Percentiles rank a stretch among this genome's conserved stretches.
Evolutionary conservation across 176 grass and related monocot genomes (phyloP).

Genomic region (Aechmea fasciata): DNA sequence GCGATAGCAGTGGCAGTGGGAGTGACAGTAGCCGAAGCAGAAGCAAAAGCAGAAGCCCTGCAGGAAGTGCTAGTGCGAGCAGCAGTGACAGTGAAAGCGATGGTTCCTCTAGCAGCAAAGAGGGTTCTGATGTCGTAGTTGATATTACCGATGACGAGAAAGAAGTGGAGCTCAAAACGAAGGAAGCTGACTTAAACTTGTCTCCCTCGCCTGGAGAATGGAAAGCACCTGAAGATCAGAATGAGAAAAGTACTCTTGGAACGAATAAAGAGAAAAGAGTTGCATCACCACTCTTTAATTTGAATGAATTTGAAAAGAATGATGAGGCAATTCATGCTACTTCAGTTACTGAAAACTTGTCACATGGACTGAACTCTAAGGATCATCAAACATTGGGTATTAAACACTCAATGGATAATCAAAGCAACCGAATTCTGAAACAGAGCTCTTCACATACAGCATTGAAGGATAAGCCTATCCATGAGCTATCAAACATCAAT

Average conservation of each 20-base stretch:
- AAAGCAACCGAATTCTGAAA: constrained; percentile 22
- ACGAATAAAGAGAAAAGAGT: constrained; percentile 40
- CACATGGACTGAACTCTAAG: constrained; percentile 17
- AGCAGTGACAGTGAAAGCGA: constrained; percentile 91
- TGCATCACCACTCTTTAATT: constrained; percentile 46
- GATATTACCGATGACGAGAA: constrained; percentile 71
- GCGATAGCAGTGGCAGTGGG: constrained; percentile 78
- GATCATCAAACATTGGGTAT: constrained; percentile 16
- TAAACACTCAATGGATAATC: constrained; percentile 28
- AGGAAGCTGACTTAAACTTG: constrained; percentile 48
- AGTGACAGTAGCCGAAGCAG: constrained; percentile 82
- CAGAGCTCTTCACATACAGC: constrained; percentile 25
- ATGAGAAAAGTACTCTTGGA: constrained; percentile 48
- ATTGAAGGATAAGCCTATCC: constrained; percentile 37
- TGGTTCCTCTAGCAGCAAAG: constrained; percentile 77
- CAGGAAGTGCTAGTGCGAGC: constrained; percentile 55
- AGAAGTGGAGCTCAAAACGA: constrained; percentile 29
- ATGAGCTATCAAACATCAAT: constrained; percentile 19
- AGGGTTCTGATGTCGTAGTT: constrained; percentile 84
- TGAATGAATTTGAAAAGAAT: constrained; percentile 45
- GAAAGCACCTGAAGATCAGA: constrained; percentile 18
- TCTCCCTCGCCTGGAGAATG: constrained; percentile 36
- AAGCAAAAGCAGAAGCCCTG: constrained; percentile 40
- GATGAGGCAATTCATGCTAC: constrained; percentile 23
- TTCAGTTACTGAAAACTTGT: constrained; percentile 12